phyloP scores from a whole-genome alignment of 257 asterid species.

The Solanum pimpinellifolium region DNA sequence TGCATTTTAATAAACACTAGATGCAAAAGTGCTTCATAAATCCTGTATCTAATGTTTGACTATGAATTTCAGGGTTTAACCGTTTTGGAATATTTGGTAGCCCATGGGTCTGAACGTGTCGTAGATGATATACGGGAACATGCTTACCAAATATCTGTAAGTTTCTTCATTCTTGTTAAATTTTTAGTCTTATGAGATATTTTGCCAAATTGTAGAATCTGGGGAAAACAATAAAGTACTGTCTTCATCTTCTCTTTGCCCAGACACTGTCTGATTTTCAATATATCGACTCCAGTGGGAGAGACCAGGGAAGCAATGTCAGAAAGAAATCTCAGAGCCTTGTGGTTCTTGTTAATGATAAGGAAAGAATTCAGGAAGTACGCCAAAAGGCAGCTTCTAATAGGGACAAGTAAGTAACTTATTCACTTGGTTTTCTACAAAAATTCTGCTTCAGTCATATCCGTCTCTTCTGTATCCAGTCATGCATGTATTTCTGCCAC shows the following conservation, averaged over 20 bases:
- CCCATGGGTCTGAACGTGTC: constrained; percentile 93
- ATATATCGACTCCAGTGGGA: constrained; percentile 88
- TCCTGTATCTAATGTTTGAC: not conserved
- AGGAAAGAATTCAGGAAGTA: constrained; percentile 94
- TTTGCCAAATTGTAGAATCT: not conserved
- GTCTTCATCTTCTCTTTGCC: constrained; percentile 6
- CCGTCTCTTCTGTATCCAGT: not conserved
- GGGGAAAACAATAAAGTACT: not conserved
- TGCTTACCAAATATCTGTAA: constrained; percentile 91
- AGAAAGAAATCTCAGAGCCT: constrained; percentile 94
- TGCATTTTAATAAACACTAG: not conserved
- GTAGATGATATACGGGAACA: constrained; percentile 93
- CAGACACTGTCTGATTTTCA: constrained; percentile 96
- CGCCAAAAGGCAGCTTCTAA: constrained; percentile 93
- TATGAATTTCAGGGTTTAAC: constrained; percentile 58
- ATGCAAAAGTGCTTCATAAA: not conserved
- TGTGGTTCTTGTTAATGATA: constrained; percentile 91
- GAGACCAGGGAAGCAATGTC: constrained; percentile 94
- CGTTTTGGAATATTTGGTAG: constrained; percentile 91
- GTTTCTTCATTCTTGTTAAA: constrained; percentile 13
- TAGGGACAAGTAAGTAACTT: constrained; percentile 66
- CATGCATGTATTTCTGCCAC: not conserved
- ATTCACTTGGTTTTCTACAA: not conserved
- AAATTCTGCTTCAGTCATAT: not conserved
- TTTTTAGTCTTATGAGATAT: not conserved